Evolutionary conservation across 805 yeast species (phyloP).

Genomic region (Lipomyces mesembrius): DNA sequence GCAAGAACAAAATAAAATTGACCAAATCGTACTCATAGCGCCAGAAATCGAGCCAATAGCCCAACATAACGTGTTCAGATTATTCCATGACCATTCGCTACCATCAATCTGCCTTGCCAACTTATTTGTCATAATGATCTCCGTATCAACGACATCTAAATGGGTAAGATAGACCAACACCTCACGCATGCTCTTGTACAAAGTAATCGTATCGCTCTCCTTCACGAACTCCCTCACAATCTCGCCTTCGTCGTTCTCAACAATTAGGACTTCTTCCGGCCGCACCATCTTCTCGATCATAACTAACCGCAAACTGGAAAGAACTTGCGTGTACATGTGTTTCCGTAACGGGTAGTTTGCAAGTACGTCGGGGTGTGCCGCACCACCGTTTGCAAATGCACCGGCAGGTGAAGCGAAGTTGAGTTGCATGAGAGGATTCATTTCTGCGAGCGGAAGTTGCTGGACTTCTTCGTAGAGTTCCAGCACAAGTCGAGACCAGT

Average conservation of each 20-base stretch:
- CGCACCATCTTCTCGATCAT: slow-evolving; percentile 97
- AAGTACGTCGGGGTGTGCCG: slow-evolving; percentile 79
- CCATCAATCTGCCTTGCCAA: slow-evolving; percentile 93
- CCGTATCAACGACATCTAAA: slow-evolving; percentile 91
- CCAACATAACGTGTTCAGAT: slow-evolving; percentile 97
- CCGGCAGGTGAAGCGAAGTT: slow-evolving; percentile 47
- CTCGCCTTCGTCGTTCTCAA: slow-evolving; percentile 98
- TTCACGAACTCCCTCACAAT: slow-evolving; percentile 96
- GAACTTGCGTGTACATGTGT: slow-evolving; percentile 76
- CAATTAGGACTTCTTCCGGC: slow-evolving; percentile 96
- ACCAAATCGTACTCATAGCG: slow-evolving; percentile 65
- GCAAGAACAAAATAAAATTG: neutral
- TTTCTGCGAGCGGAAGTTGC: slow-evolving; percentile 69
- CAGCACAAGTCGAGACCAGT: slow-evolving; percentile 87
- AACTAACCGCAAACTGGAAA: slow-evolving; percentile 85
- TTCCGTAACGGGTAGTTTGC: slow-evolving; percentile 83
- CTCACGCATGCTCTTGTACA: slow-evolving; percentile 94
- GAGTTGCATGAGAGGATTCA: slow-evolving; percentile 78
- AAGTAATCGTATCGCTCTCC: slow-evolving; percentile 94
- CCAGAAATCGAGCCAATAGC: slow-evolving; percentile 99
- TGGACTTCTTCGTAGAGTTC: slow-evolving; percentile 85
- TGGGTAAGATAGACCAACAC: slow-evolving; percentile 94
- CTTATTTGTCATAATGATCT: slow-evolving; percentile 89
- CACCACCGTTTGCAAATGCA: slow-evolving; percentile 62
- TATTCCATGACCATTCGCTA: slow-evolving; percentile 99